Evolutionary conservation across 306 rosid species (phyloP).

Genomic region (Begonia loranthoides): DNA sequence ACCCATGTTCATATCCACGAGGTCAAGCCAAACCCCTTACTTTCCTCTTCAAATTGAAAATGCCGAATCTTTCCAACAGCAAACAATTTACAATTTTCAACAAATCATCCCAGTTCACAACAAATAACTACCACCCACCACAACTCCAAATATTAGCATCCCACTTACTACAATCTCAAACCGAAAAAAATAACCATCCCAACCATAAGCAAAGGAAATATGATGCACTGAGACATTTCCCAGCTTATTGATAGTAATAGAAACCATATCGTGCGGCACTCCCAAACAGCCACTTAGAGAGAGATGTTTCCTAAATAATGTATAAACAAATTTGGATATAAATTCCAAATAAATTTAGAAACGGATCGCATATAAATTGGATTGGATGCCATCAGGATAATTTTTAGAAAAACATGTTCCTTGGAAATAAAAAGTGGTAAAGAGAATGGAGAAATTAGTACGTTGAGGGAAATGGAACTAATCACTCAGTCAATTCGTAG

Average conservation of each 20-base stretch:
- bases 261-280: no score
- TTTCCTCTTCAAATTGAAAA: conserved; percentile 59
- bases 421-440: no score
- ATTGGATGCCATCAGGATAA: no score
- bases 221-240: neutral
- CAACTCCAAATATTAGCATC: conserved; percentile 31
- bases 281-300: no score
- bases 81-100: conserved; percentile 43
- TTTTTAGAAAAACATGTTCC: no score
- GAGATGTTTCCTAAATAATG: no score
- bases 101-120: conserved; percentile 39
- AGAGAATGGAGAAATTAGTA: no score
- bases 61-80: conserved; percentile 45
- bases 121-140: conserved; percentile 33
- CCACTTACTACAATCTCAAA: conserved; percentile 36
- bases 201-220: conserved; percentile 6
- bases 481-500: no score
- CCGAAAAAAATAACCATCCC: conserved; percentile 19
- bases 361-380: no score
- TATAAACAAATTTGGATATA: no score
- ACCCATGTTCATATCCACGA: conserved; percentile 74
- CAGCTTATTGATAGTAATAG: neutral
- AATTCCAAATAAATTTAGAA: no score
- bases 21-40: conserved; percentile 62
- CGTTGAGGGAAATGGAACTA: no score